Conservation (phyloP, 345 rosid genomes). For the Populus simonii region DNA sequence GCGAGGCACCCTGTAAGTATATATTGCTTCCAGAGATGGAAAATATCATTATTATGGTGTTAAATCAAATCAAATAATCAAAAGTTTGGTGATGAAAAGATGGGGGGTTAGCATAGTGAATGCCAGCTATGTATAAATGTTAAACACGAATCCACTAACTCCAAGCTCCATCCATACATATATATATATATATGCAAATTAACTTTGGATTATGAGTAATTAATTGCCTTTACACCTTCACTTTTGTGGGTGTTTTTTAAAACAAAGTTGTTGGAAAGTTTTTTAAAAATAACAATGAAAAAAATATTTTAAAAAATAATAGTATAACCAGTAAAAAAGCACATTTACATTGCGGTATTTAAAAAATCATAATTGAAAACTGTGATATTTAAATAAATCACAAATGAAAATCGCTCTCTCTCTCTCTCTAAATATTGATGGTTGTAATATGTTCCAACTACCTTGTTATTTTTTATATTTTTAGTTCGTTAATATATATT, state of each 20-base stretch:
- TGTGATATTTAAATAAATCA: too few relatives aligned
- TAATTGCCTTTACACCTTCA: neutral
- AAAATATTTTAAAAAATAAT: too few relatives aligned
- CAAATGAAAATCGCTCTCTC: too few relatives aligned
- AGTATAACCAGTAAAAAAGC: too few relatives aligned
- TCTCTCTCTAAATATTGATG: too few relatives aligned
- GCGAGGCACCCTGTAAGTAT: neutral
- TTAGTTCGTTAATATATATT: too few relatives aligned
- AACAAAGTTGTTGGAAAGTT: too few relatives aligned
- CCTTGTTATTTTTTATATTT: neutral
- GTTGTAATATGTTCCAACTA: neutral
- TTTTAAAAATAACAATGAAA: too few relatives aligned
- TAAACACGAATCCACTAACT: slow-evolving; percentile 7
- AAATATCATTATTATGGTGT: neutral
- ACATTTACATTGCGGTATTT: too few relatives aligned
- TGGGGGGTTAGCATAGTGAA: slow-evolving; percentile 19
- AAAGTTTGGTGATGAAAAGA: slow-evolving; percentile 1
- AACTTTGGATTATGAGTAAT: neutral
- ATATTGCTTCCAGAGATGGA: neutral
- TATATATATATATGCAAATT: neutral
- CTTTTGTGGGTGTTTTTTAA: neutral
- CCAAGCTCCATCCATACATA: neutral
- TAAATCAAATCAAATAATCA: slow-evolving; percentile 22
- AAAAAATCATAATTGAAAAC: too few relatives aligned
- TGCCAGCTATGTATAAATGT: slow-evolving; percentile 39